Evolutionary conservation across 768 basidiomycete species (phyloP), one percentile per base, ranked within the genome.

Genomic region (Boletales sp.): DNA sequence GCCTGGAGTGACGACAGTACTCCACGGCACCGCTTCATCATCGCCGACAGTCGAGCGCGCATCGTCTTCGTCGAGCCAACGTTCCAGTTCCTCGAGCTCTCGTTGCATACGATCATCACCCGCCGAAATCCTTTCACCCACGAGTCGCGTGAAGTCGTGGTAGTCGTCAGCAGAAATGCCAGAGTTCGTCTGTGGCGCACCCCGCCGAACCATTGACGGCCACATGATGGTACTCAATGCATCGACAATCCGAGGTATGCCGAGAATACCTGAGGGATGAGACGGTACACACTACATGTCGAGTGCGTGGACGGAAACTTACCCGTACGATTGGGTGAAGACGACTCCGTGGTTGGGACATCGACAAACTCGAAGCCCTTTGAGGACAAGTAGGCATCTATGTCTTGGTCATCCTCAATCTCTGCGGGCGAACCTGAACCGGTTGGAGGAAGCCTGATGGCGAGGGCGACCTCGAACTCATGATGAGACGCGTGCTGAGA

Each of bases 161-260:
- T 67, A 60, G 24, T 56, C 53, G 31, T 46, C 56, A 4, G 56
- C 54, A 45, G 62, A 39, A 43, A 52, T 17, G 3, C 46, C 34
- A 29, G 30, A 24, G 15, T 47, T 39, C 15, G 43, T 36, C 38
- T 39, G 35, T 15, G 32, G 21, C n/a, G 48, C 18, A 2, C 43
- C 40, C 34, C 50, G 56, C 4, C 47, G 59, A 40, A 79, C 68
- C 80, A 93, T 84, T 0, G 85, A 86, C 5, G 90, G 85, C 90
- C 90, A 93, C 84, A 92, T 90, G 58, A 93, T 81, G 1, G 90
- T 90, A 65, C 87, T 85, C 39, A 93, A 70, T 11, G 90, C 87
- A 60, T 90, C 88, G 17, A 88, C 57, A 8, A 90, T 82, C 21
- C 90, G 82, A 29, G 81, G 78, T 31, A 90, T 76, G 12, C 78